Conservation (phyloP, 768 basidiomycete genomes). For the Pholiota conissans region DNA sequence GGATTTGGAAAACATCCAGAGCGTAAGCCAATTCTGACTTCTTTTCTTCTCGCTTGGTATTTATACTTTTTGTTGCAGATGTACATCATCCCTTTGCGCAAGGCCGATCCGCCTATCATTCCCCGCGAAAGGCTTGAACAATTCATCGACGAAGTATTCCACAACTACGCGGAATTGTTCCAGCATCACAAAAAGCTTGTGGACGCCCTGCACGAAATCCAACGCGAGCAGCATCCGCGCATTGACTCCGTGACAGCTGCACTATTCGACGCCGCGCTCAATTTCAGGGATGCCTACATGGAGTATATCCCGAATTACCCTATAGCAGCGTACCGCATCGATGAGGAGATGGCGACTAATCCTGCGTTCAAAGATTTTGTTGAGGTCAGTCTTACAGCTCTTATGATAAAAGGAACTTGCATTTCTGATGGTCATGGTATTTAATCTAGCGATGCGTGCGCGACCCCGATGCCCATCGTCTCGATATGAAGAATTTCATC, state of each 20-base stretch:
- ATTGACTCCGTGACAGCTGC: slow-evolving; percentile 84
- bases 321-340: slow-evolving; percentile 84
- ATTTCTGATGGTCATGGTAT: background rate
- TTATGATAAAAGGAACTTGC: background rate
- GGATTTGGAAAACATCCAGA: slow-evolving; percentile 86
- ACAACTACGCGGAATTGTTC: slow-evolving; percentile 80
- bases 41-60: background rate
- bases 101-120: slow-evolving; percentile 78
- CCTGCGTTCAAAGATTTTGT: slow-evolving; percentile 75
- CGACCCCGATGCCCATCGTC: slow-evolving; percentile 74
- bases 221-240: slow-evolving; percentile 82
- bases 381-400: slow-evolving; percentile 45
- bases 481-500: slow-evolving; percentile 93
- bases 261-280: slow-evolving; percentile 84
- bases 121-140: slow-evolving; percentile 64
- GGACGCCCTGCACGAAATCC: slow-evolving; percentile 79
- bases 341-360: slow-evolving; percentile 85
- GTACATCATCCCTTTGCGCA: slow-evolving; percentile 76
- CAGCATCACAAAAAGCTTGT: slow-evolving; percentile 76
- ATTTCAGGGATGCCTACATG: slow-evolving; percentile 92
- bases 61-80: slow-evolving; percentile 47
- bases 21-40: slow-evolving; percentile 42
- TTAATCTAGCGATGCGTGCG: slow-evolving; percentile 35
- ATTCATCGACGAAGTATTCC: slow-evolving; percentile 87
- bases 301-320: slow-evolving; percentile 93